Evolutionary conservation across 345 rosid species (phyloP), one percentile per base, ranked within the genome.

Genomic region (Microthlaspi erraticum): DNA sequence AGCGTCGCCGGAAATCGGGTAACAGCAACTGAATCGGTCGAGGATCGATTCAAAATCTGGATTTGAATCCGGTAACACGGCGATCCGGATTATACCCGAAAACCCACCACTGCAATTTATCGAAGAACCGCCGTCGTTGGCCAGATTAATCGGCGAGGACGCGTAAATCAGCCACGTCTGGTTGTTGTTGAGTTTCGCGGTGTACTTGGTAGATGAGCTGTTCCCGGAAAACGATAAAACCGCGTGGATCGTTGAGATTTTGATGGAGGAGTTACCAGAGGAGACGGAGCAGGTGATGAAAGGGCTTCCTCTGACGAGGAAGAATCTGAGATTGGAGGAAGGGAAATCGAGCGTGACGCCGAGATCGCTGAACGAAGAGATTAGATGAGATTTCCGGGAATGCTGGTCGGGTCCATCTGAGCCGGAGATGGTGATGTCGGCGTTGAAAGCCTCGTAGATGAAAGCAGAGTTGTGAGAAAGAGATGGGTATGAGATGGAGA

Each of bases 161-260:
- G 89, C 70, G 63, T 94, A 91, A 4, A 94, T 66, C 12, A 94
- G 68, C 99, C 99, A 94, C 12, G 95, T 91, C 59, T 94, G 96
- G 20, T 70, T 78, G 68, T 89, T 94, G 82, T 91, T 94, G 13
- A 91, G 90, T 75, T 81, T 80, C 13, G 76, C 17, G 33, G 87
- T 86, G 79, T 79, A 79, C 61, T 86, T 94, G 56, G 96, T 94
- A 11, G 66, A 75, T 1, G 90, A 82, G 19, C 6, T 68, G 33
- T 81, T 88, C 0, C 83, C 41, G 32, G 81, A 64, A 31, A 85
- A 74, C 0, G 93, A 89, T 32, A 91, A 68, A 69, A 94, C 82
- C 8, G 91, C 91, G 72, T 94, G 97, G 56, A 82, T 70, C 1
- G 99, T 89, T 9, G 95, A 84, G 73, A 94, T 82, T 17, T 77